Base-by-base conservation (phyloP, 192 early-diverging fungal species). In the Backusella sp. region DNA sequence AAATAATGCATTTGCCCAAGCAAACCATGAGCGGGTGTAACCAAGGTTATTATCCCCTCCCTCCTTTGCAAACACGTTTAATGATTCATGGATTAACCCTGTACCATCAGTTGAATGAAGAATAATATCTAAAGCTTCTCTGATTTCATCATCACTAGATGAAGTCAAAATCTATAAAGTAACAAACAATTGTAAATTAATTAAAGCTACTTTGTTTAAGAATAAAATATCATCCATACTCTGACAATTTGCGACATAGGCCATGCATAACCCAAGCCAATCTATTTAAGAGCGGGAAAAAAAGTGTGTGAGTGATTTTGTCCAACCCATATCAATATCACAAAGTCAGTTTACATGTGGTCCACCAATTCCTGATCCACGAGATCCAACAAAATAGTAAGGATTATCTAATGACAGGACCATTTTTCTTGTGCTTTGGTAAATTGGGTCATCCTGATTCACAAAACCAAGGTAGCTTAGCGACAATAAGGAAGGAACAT, bases 21-120 rank as follows among this genome's bases (percentile, higher is more conserved):
- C 84, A 77, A 91, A 91, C 84, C 87, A 86, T 23, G 83, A 76
- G n/a, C 87, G 72, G 1, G 87, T 83, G 41, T 79, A 89, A 1
- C 21, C 28, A 73, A 59, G 53, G 8, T 39, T 30, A 21, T 44
- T 28, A 17, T 37, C 52, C 0, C 32, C 36, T 44, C 36, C 49
- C 6, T 9, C 4, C 8, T 30, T 65, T 41, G 1, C 6, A 59
- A 30, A 66, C 23, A 84, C 86, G 49, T 75, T 77, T 26, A 93
- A 82, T 0, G 89, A 88, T 82, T 93, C 92, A 72, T 93, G 92
- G 62, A 93, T 91, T 49, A 92, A 77, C 2, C 88, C 87, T 28
- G 86, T 87, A 0, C 82, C 83, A 44, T 84, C 80, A 0, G 89
- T 88, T 0, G 86, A 80, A 23, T 80, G 49, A 14, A 86, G 46